Evolutionary conservation across 2,329 filamentous ascomycete species (phyloP), one percentile per base, ranked within the genome.

Genomic region (Colletotrichum tropicale): DNA sequence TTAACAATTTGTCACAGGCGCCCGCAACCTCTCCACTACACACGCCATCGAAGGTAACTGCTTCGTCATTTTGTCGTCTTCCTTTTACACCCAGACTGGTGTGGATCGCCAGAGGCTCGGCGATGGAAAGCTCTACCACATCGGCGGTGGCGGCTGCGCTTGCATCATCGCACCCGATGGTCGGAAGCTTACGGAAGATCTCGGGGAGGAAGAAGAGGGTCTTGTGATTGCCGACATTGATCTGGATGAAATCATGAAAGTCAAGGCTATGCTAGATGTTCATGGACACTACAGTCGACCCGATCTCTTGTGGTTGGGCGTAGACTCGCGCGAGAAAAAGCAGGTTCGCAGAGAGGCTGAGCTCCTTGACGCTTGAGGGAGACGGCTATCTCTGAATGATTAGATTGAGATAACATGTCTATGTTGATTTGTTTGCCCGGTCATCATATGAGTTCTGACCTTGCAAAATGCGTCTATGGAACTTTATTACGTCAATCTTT

Each of bases 371-470:
- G 30, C 7, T 24, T 56, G 18, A 48, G 38, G 6, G 38, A 48
- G 38, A n/a, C 18, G 9, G 2, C 10, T 13, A 21, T 13, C 12
- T 0, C n/a, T 21, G 4, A 21, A 3, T 8, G 0, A 13, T 21
- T 13, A n/a, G n/a, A 12, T 52, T 21, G n/a, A 5, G n/a, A 52
- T 52, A 52, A 52, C 10, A 24, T 52, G 43, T 52, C n/a, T 21
- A 21, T 13, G 8, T 52, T 52, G 10, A n/a, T 0, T 21, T 8
- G 43, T 21, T 21, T 52, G n/a, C n/a, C n/a, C n/a, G n/a, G 43
- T 52, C n/a, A 21, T 52, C 6, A 21, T 21, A 52, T 21, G 12
- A 24, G 10, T 24, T 52, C n/a, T 21, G 43, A 0, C 13, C 10
- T 52, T 52, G 12, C 10, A 5, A 24, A 52, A 0, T 52, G 0